A percentile compares a stretch with the other conserved stretches of the same genome.
Conservation (phyloP, 257 asterid species). For the Solanum virginianum region DNA sequence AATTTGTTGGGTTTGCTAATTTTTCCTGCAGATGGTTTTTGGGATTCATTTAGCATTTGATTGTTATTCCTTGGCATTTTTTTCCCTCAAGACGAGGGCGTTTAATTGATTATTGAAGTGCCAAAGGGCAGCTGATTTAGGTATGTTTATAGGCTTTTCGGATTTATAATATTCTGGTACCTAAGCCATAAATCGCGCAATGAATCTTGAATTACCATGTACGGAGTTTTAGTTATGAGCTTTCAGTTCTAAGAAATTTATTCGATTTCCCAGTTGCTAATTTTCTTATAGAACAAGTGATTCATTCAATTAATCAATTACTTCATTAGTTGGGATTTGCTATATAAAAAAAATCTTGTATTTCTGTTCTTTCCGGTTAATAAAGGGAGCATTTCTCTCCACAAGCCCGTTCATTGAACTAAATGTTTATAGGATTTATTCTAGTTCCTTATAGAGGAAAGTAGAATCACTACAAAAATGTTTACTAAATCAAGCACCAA, state of each 20-base stretch:
- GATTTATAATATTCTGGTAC: not conserved
- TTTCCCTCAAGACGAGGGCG: not conserved
- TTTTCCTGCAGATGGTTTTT: not conserved
- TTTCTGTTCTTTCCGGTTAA: not conserved
- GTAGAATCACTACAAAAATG: not conserved
- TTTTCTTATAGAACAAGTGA: not conserved
- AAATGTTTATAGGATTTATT: not conserved
- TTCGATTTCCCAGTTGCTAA: not conserved
- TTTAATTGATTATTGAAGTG: not conserved
- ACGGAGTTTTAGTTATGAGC: not conserved
- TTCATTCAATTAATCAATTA: not conserved
- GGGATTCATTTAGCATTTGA: not conserved
- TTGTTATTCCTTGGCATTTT: not conserved
- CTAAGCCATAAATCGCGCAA: not conserved
- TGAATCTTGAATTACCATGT: not conserved
- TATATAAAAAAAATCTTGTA: not conserved
- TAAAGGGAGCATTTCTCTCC: not conserved
- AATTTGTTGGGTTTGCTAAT: not conserved
- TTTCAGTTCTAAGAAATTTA: not conserved
- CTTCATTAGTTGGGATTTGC: not conserved
- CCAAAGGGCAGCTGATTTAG: not conserved
- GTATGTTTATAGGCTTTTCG: not conserved
- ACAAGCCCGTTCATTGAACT: not conserved
- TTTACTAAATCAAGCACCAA: not conserved
- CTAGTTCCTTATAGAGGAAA: not conserved